Base-by-base conservation (phyloP, 164 flowering plant species). In the Stephania yunnanensis region DNA sequence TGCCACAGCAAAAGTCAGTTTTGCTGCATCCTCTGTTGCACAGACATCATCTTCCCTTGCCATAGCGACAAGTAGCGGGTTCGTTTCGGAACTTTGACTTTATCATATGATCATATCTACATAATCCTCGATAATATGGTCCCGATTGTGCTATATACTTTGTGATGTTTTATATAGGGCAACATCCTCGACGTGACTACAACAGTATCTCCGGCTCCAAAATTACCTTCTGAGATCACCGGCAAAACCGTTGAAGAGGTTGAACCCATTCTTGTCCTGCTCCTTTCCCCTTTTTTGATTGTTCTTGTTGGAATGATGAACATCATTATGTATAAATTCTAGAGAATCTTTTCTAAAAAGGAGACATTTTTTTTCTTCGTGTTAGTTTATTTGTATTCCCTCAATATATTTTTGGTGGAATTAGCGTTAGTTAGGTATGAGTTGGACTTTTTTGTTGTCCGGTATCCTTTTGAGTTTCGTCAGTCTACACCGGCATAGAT, bases 171-270 rank as follows among this genome's bases (percentile, higher is more conserved):
- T 74, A 30, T 80, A 36, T 73, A 91, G 98, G 81, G 82, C 88
- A 48, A 81, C 80, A 71, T 22, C 90, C 73, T 77, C 93, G 69
- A 79, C 88, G 80, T 78, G 50, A 85, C 77, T 55, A 48, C 89
- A 72, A 78, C 88, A 2, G 81, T 78, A 71, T 64, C 89, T 53
- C 58, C 87, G 71, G 75, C 88, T 61, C 99, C 97, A 42, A 95
- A 93, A 77, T 81, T 93, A 79, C 99, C 99, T 71, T 95, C 99
- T 75, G 98, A 92, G 83, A 92, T 95, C 67, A 91, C 90, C 46
- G 99, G 99, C 72, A 91, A 88, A 84, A 88, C 97, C 81, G 97
- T 93, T 76, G 99, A 92, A 76, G 99, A 95, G 98, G 99, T 93
- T 86, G 10, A 11, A 31, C 53, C 6, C 73, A 25, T 45, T 20